Base-by-base conservation (phyloP, 208 protist species). In the Vickermania spadyakhi region DNA sequence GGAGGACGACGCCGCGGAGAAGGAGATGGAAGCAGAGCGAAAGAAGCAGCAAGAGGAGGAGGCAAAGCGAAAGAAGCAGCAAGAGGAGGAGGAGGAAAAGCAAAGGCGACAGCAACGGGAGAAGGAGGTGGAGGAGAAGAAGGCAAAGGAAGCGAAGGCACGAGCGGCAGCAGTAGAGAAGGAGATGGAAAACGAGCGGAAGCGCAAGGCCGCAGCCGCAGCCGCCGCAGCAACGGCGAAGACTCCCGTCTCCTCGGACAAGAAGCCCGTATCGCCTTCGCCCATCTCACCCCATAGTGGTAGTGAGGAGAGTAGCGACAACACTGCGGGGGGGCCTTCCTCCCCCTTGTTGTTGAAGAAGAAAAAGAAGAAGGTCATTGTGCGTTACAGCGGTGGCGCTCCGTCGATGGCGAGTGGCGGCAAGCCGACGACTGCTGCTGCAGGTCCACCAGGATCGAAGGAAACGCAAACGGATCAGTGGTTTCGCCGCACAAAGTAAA, bases 1-100 rank as follows among this genome's bases (percentile, higher is more conserved):
- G 36, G 72, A 70, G 2, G 67, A 67, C 41, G 63, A 70, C 2
- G 64, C 68, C 11, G 72, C 65, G 49, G 62, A 61, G 7, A 64
- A 63, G 11, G 60, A 77, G 31, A 64, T 56, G 2, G 61, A 66
- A 28, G 63, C 70, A 28, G 58, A 45, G 2, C 23, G 64, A 28
- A 45, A 60, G 1, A 50, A 52, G 0, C 53, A 71, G 7, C 64
- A 79, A 29, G 56, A 74, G 11, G 67, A 79, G 30, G 64, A 72
- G 45, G 62, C 74, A 41, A 27, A 42, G 5, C 22, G 50, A 29
- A 52, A 52, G 23, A 57, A 36, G 14, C 29, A 22, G 0, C 52
- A 30, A 2, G 45, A 21, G 13, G 60, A 71, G 13, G 66, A 71
- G 23, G 53, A 66, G 13, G 51, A 60, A 14, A 62, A 54, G 60